Percentiles rank a stretch among this genome's conserved stretches.
These are phyloP conservation scores for Coemansia sp. DNA, from an alignment of 192 early-diverging fungal species.

Conservation along the genomic window DNA sequence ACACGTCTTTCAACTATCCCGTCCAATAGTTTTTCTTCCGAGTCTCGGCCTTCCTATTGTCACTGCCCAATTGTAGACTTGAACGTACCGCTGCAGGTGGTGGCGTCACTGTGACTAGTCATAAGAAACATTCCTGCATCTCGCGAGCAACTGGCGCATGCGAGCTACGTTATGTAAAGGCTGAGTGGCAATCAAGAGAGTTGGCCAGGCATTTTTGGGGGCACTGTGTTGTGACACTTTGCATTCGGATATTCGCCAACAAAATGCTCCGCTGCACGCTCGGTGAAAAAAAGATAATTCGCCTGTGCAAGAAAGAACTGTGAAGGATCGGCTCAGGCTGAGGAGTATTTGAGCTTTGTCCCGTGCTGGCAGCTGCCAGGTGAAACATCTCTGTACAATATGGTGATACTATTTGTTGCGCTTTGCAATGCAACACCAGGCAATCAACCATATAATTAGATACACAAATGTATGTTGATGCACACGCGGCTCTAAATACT, in stretches of 20 bases:
- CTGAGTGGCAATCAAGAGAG: neutral
- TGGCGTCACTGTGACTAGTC: slow-evolving; percentile 6
- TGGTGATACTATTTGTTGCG: neutral
- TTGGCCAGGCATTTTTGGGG: neutral
- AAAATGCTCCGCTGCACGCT: neutral
- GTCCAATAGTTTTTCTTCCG: neutral
- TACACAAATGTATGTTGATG: neutral
- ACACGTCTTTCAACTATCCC: neutral
- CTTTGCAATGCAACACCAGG: neutral
- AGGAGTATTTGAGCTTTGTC: neutral
- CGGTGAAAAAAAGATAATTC: neutral
- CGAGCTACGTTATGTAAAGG: neutral
- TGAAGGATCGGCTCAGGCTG: neutral
- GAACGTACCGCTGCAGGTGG: neutral
- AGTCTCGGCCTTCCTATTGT: neutral
- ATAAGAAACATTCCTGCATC: neutral
- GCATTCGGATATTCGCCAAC: neutral
- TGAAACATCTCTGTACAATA: neutral
- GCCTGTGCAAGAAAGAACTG: neutral
- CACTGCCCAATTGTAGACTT: neutral
- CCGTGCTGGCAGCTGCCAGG: neutral
- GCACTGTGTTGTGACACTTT: neutral
- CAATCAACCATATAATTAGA: slow-evolving; percentile 2
- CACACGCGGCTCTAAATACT: slow-evolving; percentile 1
- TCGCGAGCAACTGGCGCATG: neutral